Conservation (phyloP, 1,284 basidiomycete species). For the Trichosporon ovoides region DNA sequence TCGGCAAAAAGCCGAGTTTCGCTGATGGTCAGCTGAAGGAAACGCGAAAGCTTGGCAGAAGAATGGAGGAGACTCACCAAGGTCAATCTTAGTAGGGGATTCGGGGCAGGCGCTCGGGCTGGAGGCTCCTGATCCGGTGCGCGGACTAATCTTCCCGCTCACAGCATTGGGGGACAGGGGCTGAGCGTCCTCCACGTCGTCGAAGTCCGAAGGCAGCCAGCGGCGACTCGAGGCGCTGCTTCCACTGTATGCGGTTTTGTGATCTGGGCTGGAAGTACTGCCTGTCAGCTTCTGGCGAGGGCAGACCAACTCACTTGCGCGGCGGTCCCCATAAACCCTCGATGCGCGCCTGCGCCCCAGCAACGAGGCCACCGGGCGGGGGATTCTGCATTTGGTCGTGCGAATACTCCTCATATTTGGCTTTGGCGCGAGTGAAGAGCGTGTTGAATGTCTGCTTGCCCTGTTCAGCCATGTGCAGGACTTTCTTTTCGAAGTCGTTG, state of each 20-base stretch:
- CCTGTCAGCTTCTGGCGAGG: not conserved
- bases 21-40: slow-evolving; percentile 22
- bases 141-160: slow-evolving; percentile 12
- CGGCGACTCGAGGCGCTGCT: slow-evolving; percentile 15
- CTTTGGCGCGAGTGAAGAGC: slow-evolving; percentile 35
- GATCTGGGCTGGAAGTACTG: not conserved
- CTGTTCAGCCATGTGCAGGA: slow-evolving; percentile 43
- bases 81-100: slow-evolving; percentile 40
- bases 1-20: slow-evolving; percentile 48
- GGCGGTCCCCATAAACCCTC: not conserved
- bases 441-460: slow-evolving; percentile 43
- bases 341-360: too few species aligned
- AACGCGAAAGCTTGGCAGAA: not conserved
- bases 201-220: slow-evolving; percentile 45
- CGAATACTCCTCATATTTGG: slow-evolving; percentile 39
- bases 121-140: slow-evolving; percentile 6
- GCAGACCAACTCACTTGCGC: slow-evolving; percentile 25
- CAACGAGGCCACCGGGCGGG: slow-evolving; percentile 12
- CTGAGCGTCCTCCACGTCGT: slow-evolving; percentile 25
- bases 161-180: slow-evolving; percentile 6
- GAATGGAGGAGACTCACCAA: slow-evolving; percentile 28
- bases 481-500: slow-evolving; percentile 42
- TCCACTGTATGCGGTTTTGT: not conserved
- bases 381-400: slow-evolving; percentile 14
- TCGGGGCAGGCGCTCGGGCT: slow-evolving; percentile 14